phyloP scores from a whole-genome alignment of 2,329 filamentous ascomycete genomes.

The Xenoacremonium recifei region DNA sequence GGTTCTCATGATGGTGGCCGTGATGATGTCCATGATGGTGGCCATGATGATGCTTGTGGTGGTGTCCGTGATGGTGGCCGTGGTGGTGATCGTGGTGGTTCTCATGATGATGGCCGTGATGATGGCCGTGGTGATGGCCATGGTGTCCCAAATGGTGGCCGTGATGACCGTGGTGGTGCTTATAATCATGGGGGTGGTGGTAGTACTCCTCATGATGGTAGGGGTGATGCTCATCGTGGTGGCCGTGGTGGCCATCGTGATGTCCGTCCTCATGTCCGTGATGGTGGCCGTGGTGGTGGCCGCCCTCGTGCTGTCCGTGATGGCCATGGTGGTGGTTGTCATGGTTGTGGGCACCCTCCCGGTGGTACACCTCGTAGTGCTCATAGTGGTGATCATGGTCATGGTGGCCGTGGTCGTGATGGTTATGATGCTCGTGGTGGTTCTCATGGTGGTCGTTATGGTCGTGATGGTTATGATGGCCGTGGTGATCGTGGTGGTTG shows the following conservation, averaged over 20 bases:
- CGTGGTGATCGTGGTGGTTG: too few species aligned
- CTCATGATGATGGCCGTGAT: neutral
- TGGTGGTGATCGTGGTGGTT: neutral
- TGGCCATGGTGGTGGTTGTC: neutral
- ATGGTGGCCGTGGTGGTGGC: neutral
- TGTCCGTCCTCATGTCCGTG: neutral
- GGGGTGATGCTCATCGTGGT: neutral
- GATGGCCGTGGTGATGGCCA: neutral
- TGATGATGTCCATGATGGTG: neutral
- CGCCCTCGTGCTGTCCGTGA: neutral
- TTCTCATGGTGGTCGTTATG: too few species aligned
- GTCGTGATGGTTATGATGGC: too few species aligned
- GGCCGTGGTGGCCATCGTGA: neutral
- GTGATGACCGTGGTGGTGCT: constrained; percentile 7
- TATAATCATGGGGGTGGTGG: constrained; percentile 4
- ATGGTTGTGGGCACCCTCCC: constrained; percentile 8
- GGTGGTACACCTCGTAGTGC: too few species aligned
- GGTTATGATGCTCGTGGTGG: constrained; percentile 23
- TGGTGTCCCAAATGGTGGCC: constrained; percentile 3
- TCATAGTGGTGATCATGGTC: constrained; percentile 12
- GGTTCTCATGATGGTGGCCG: neutral
- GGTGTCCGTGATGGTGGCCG: neutral
- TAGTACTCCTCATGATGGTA: neutral
- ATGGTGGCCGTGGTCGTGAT: constrained; percentile 25
- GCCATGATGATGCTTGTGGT: neutral